Percentiles rank a stretch among this genome's conserved stretches.
These are phyloP conservation scores for Mortierella antarctica DNA, from an alignment of 192 early-diverging fungal genomes.

Conservation along the genomic window DNA sequence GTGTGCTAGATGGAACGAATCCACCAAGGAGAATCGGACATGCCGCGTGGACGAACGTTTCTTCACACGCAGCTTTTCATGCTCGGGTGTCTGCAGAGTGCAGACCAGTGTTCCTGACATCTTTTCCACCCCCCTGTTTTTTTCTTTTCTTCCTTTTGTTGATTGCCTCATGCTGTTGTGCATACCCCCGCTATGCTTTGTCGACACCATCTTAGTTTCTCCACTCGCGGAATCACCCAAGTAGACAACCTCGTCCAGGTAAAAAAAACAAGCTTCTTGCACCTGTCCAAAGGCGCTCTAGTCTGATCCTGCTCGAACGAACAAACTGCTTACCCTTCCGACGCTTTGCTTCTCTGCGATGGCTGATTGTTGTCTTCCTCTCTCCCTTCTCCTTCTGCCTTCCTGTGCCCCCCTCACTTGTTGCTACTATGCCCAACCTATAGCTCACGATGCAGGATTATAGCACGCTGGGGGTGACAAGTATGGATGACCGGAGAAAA, in stretches of 20 bases:
- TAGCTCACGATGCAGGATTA: conserved; percentile 87
- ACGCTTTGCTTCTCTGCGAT: no score
- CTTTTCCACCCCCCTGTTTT: neutral
- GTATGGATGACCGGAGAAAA: conserved; percentile 67
- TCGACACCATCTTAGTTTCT: conserved; percentile 55
- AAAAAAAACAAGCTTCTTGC: neutral
- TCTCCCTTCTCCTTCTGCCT: conserved; percentile 2
- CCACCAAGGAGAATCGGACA: no score
- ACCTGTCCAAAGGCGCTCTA: neutral
- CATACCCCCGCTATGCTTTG: neutral
- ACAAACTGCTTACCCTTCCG: no score
- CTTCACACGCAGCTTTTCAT: neutral
- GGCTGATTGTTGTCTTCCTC: neutral
- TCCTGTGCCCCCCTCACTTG: neutral
- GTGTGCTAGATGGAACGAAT: no score
- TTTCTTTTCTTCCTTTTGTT: conserved; percentile 6
- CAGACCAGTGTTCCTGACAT: neutral
- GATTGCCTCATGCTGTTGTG: neutral
- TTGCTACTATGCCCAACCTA: neutral
- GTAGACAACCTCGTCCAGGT: conserved; percentile 73
- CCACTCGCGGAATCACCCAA: conserved; percentile 66
- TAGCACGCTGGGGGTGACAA: conserved; percentile 63
- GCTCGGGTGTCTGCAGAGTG: neutral
- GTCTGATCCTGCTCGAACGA: no score
- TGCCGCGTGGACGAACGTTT: neutral